Conservation (phyloP, 805 yeast species). For the Metschnikowia sp. region DNA sequence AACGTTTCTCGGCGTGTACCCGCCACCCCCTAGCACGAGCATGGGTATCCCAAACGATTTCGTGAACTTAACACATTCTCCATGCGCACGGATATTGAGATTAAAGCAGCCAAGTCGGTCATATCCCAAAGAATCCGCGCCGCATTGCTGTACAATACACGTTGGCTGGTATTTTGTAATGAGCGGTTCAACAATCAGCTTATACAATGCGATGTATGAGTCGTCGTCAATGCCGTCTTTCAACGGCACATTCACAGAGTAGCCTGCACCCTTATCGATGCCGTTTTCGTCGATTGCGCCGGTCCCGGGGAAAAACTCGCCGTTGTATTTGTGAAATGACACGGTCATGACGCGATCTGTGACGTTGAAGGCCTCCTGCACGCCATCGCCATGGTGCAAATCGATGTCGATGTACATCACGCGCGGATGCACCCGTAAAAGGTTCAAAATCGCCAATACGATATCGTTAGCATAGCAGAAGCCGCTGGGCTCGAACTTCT, state of each 20-base stretch:
- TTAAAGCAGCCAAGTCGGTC: conserved; percentile 95
- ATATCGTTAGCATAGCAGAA: conserved; percentile 95
- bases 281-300: conserved; percentile 91
- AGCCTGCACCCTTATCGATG: conserved; percentile 82
- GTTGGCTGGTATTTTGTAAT: conserved; percentile 91
- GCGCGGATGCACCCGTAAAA: conserved; percentile 84
- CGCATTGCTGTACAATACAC: conserved; percentile 93
- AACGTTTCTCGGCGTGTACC: conserved; percentile 94
- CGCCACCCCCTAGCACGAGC: conserved; percentile 95
- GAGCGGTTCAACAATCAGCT: conserved; percentile 85
- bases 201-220: conserved; percentile 69
- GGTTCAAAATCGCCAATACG: conserved; percentile 80
- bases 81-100: conserved; percentile 87
- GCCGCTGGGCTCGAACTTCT: conserved; percentile 90
- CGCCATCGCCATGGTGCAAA: conserved; percentile 97
- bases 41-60: conserved; percentile 88
- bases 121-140: conserved; percentile 93
- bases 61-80: conserved; percentile 88
- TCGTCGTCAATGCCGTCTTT: conserved; percentile 96
- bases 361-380: conserved; percentile 92
- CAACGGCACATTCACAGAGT: conserved; percentile 86
- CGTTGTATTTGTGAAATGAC: conserved; percentile 88
- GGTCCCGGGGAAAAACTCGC: conserved; percentile 96
- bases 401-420: conserved; percentile 93
- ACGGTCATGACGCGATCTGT: conserved; percentile 97